A percentile compares a stretch with the other conserved stretches of the same genome.
phyloP scores from a whole-genome alignment of 139 green algal species.

The Microglena sp. region DNA sequence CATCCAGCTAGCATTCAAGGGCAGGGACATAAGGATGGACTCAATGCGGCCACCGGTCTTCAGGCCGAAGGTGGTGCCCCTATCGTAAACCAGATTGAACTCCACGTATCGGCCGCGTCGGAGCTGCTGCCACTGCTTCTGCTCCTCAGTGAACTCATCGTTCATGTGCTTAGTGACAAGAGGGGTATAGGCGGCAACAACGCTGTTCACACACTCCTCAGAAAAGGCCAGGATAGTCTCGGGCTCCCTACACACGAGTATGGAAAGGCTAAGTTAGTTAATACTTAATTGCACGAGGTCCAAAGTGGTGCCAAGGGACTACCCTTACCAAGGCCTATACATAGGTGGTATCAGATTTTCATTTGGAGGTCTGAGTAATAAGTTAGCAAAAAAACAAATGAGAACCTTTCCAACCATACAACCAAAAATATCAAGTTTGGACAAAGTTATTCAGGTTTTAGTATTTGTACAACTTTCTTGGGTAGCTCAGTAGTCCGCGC shows the following conservation, averaged over 20 bases:
- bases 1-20: constrained; percentile 54
- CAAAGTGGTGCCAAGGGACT: too few relatives aligned
- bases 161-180: constrained; percentile 81
- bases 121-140: constrained; percentile 95
- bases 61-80: constrained; percentile 96
- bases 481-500: too few relatives aligned
- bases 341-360: too few relatives aligned
- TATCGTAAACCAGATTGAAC: constrained; percentile 97
- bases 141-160: constrained; percentile 69
- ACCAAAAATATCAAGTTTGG: too few relatives aligned
- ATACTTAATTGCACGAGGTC: too few relatives aligned
- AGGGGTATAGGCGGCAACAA: constrained; percentile 80
- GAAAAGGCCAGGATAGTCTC: constrained; percentile 72
- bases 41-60: constrained; percentile 97
- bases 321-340: background rate
- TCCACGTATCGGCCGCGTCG: constrained; percentile 86
- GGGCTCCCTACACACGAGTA: constrained; percentile 34
- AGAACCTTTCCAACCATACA: too few relatives aligned
- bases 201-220: constrained; percentile 59
- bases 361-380: too few relatives aligned
- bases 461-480: too few relatives aligned
- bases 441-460: too few relatives aligned
- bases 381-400: too few relatives aligned
- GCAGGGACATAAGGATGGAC: constrained; percentile 87
- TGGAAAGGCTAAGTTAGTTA: too few relatives aligned